Conservation (phyloP, 257 asterid species). For the Plantago major region DNA sequence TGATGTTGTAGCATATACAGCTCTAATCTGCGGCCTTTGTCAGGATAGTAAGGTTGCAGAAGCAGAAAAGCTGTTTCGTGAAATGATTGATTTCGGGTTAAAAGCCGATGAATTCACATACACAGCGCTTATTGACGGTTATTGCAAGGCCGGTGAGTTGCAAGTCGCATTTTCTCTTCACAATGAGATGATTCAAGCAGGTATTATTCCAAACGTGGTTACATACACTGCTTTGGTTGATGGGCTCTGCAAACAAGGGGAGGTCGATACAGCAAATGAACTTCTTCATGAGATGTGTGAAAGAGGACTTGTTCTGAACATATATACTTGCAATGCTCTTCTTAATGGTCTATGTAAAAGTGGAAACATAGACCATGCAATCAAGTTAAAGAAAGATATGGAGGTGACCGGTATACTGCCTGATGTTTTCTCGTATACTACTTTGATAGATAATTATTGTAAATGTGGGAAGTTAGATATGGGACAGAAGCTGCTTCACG, state of each 20-base stretch:
- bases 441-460: conserved; percentile 85
- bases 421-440: conserved; percentile 76
- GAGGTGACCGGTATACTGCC: conserved; percentile 61
- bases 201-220: conserved; percentile 69
- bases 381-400: conserved; percentile 67
- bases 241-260: conserved; percentile 91
- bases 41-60: conserved; percentile 57
- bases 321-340: conserved; percentile 71
- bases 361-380: conserved; percentile 62
- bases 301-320: conserved; percentile 69
- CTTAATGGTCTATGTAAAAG: conserved; percentile 84
- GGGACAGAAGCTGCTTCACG: conserved; percentile 76
- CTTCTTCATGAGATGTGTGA: conserved; percentile 71
- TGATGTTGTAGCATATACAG: conserved; percentile 65
- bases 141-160: conserved; percentile 71
- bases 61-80: conserved; percentile 62
- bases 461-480: conserved; percentile 63
- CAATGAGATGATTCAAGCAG: conserved; percentile 69
- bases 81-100: conserved; percentile 63
- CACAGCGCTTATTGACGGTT: conserved; percentile 78
- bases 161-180: conserved; percentile 73
- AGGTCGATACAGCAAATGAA: conserved; percentile 71
- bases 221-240: conserved; percentile 90
- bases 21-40: conserved; percentile 70
- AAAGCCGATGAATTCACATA: conserved; percentile 78